Base-by-base conservation (phyloP, 164 flowering plant species). In the Kalanchoe fedtschenkoi region DNA sequence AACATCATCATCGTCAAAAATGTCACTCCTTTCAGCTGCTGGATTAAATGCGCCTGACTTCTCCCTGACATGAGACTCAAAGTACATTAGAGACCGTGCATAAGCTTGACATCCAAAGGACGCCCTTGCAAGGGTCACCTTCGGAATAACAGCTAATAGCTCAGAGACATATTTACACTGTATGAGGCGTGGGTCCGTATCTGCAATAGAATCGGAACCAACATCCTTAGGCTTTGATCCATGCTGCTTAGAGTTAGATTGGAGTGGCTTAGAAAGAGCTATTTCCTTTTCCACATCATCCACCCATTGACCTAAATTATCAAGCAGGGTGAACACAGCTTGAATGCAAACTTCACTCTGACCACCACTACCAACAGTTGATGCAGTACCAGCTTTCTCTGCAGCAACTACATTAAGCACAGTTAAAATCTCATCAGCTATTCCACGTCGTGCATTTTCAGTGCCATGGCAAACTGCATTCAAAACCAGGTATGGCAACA, bases 221-320 rank as follows among this genome's bases (percentile, higher is more conserved):
- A 70, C 76, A 66, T 69, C 77, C 70, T 70, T 81, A 39, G 68
- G 56, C 70, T 79, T 92, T 37, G 75, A 71, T 22, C 72, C 65
- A 43, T 71, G 82, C 53, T 83, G 86, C 76, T 76, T 88, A 26
- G 87, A 75, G 51, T 71, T 62, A 15, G 75, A 67, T 41, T 67
- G 82, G 62, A 80, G 63, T 69, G 95, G 83, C 57, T 83, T 86
- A 22, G 93, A 85, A 78, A 91, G 89, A 70, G 97, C 84, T 42
- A 86, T 68, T 60, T 84, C 96, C 65, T 90, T 95, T 63, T 84
- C 78, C 32, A 85, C 81, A 70, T 95, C 97, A 79, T 95, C 99
- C 69, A 80, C 91, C 99, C 99, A 95, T 67, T 95, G 99, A 29
- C 97, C 99, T 47, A 95, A 88, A 82, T 87, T 95, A 77, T 95